Evolutionary conservation across 1,139 yeast genomes (phyloP).

Genomic region (Pichia sp.): DNA sequence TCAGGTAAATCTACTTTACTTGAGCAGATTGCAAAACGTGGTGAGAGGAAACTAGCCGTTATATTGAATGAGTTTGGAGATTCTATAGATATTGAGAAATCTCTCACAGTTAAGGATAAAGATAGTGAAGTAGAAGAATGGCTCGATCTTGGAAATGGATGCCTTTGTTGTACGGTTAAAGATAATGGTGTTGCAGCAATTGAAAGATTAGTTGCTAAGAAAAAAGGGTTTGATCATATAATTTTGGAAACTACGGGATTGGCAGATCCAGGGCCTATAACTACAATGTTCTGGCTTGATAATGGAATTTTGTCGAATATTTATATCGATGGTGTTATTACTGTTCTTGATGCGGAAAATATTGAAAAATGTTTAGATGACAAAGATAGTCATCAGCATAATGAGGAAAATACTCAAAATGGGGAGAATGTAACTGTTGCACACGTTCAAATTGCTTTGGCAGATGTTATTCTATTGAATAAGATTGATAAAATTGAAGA

Average conservation of each 20-base stretch:
- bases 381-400: slow-evolving; percentile 27
- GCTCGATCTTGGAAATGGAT: slow-evolving; percentile 94
- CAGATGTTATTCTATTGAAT: slow-evolving; percentile 74
- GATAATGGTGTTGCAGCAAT: slow-evolving; percentile 93
- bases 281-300: slow-evolving; percentile 96
- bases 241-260: slow-evolving; percentile 91
- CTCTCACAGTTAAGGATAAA: slow-evolving; percentile 66
- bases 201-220: slow-evolving; percentile 72
- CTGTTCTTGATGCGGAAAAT: slow-evolving; percentile 77
- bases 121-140: slow-evolving; percentile 72
- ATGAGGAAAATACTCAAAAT: slow-evolving; percentile 23
- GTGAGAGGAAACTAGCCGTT: slow-evolving; percentile 73
- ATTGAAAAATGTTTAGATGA: slow-evolving; percentile 65
- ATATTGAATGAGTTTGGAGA: slow-evolving; percentile 89
- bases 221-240: slow-evolving; percentile 71
- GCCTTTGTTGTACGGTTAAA: slow-evolving; percentile 92
- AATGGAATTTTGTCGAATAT: slow-evolving; percentile 78
- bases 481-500: slow-evolving; percentile 54
- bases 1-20: slow-evolving; percentile 89
- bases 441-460: slow-evolving; percentile 81
- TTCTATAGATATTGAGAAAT: slow-evolving; percentile 81
- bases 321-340: slow-evolving; percentile 88
- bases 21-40: slow-evolving; percentile 61
- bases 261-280: slow-evolving; percentile 98
- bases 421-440: slow-evolving; percentile 54